phyloP scores from a whole-genome alignment of 345 rosid species.

The Eucalyptus curtisii region DNA sequence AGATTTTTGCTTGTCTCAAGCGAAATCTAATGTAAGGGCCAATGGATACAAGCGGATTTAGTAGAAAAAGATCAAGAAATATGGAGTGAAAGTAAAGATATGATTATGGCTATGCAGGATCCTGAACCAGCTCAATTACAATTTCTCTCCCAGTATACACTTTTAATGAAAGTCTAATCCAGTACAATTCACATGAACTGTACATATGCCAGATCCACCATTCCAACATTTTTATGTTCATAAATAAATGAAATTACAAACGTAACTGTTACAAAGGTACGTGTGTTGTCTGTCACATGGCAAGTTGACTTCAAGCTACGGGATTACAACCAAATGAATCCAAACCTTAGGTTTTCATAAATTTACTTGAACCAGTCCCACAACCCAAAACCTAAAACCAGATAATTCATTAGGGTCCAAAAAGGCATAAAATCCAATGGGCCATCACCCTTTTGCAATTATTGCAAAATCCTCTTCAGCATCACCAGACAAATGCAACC shows the following conservation, averaged over 20 bases:
- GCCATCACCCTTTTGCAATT: neutral
- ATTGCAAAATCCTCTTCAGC: neutral
- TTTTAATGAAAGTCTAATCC: neutral
- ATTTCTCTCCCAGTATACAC: neutral
- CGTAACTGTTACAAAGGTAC: neutral
- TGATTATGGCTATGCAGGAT: neutral
- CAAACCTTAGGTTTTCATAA: neutral
- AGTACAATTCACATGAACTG: neutral
- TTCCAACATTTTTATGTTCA: neutral
- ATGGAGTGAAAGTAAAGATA: neutral
- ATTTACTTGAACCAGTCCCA: neutral
- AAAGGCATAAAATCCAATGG: neutral
- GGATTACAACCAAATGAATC: neutral
- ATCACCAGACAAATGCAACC: neutral
- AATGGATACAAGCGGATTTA: neutral
- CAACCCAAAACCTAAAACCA: neutral
- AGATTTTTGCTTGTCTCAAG: neutral
- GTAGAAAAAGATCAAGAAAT: neutral
- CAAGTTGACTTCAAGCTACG: neutral
- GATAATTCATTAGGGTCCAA: neutral
- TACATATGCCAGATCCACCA: neutral
- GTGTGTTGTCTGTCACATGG: neutral
- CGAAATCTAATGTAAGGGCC: neutral
- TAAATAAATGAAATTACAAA: neutral
- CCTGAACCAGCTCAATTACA: neutral